These are phyloP conservation scores for Aspergillus spinulosporus DNA, from an alignment of 2,329 filamentous ascomycete species.

Conservation along the genomic window DNA sequence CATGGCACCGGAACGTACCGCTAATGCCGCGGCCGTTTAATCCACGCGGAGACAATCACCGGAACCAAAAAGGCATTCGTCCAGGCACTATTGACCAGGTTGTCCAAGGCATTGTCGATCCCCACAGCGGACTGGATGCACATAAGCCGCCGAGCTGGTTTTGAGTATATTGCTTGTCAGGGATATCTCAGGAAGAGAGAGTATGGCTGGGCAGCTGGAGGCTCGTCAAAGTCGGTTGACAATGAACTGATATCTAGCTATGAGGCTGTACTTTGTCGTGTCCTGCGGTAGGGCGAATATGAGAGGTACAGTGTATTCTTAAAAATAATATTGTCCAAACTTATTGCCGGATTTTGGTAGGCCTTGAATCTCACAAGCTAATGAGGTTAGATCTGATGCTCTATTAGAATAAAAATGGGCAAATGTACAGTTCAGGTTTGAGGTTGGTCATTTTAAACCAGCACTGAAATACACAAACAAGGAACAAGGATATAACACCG, in stretches of 20 bases:
- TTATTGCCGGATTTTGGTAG: no score
- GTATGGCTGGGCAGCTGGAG: not conserved
- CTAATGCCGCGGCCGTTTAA: not conserved
- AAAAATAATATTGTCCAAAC: no score
- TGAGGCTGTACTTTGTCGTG: no score
- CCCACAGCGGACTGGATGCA: not conserved
- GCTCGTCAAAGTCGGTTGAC: not conserved
- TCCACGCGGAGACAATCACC: not conserved
- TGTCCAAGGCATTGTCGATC: not conserved
- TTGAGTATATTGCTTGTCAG: constrained; percentile 7
- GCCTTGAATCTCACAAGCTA: no score
- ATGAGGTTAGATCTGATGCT: not conserved
- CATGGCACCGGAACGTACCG: not conserved
- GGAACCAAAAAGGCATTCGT: not conserved
- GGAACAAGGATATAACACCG: constrained; percentile 18
- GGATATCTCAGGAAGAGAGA: constrained; percentile 3
- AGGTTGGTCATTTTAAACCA: constrained; percentile 11
- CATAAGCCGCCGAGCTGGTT: not conserved
- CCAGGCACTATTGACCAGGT: not conserved
- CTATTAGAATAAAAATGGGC: not conserved
- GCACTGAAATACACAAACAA: constrained; percentile 14
- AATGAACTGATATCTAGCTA: no score
- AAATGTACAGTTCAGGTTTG: constrained; percentile 16
- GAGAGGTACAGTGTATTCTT: no score
- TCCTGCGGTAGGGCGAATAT: no score